phyloP scores from a whole-genome alignment of 305 asterid species.

The Lippia alba region DNA sequence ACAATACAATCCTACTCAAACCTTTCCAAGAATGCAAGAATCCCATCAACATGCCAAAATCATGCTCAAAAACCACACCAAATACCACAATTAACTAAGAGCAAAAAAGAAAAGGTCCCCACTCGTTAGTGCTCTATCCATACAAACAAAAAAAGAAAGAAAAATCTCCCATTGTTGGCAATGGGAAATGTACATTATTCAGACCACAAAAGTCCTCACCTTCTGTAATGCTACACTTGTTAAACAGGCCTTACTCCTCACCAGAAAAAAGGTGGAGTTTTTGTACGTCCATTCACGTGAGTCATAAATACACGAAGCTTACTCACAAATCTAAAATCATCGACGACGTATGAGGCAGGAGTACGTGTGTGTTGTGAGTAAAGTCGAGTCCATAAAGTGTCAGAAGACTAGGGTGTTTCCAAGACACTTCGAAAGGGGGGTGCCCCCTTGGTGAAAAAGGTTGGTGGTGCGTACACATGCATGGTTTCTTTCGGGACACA shows the following conservation, averaged over 20 bases:
- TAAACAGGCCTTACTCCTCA: background rate
- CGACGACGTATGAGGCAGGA: background rate
- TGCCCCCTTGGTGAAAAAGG: too few relatives aligned
- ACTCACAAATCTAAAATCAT: background rate
- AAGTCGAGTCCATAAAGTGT: background rate
- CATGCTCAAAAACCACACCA: background rate
- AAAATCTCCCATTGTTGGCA: background rate
- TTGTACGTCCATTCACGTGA: conserved; percentile 29
- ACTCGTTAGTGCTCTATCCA: conserved; percentile 27
- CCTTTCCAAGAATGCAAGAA: background rate
- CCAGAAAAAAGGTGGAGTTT: background rate
- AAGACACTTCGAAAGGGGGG: background rate
- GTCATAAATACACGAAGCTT: background rate
- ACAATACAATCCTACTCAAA: background rate
- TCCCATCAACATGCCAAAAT: background rate
- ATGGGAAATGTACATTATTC: background rate
- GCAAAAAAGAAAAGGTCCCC: background rate
- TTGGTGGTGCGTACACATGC: conserved; percentile 1
- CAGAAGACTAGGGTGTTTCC: background rate
- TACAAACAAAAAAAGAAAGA: too few relatives aligned
- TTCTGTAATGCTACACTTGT: conserved; percentile 26
- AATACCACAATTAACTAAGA: background rate
- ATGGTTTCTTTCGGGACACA: background rate
- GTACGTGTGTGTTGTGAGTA: too few relatives aligned
- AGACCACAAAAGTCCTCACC: background rate